Base-by-base conservation (phyloP, 2,329 filamentous ascomycete genomes). In the Phialophora verrucosa region DNA sequence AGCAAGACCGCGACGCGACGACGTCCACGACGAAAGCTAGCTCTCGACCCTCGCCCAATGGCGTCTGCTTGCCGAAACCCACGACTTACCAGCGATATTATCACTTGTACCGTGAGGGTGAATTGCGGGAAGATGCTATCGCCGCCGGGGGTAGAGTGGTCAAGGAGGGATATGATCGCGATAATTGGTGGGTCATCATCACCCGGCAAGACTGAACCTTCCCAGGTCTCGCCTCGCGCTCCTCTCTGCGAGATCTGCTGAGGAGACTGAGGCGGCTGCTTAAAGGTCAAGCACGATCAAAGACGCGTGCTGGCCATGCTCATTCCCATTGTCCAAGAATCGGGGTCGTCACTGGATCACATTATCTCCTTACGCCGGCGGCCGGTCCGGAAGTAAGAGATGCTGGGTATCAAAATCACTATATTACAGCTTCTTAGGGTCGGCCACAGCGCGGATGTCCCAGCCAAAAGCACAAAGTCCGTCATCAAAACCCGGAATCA, bases 121-220 rank as follows among this genome's bases (percentile, higher is more conserved):
- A 99, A 81, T 82, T 99, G 65, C 93, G 97, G 76, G 84, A 87
- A 51, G 91, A 97, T 76, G 86, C 97, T 64, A 77, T 78, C 59
- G 83, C 85, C 17, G 93, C 90, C 23, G 93, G 93, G 20, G 95
- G 93, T 7, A 80, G 79, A 57, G 87, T 97, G 14, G 74, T 95
- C 27, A 89, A 91, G 71, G 88, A 87, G 66, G 95, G 95, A 38
- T 99, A 98, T 79, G 95, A 99, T 76, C 93, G 89, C 81, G 95
- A 98, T 76, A 99, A 99, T 80, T 98, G 95, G 95, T 99, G 94
- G 94, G 92, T 63, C 31, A 59, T 73, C 47, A 62, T 70, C 25
- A 58, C 44, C 11, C 56, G 65, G 31, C 31, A 61, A 32, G 49
- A 32, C 23, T 70, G 68, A 70, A 50, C 56, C 14, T 38, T 61